Evolutionary conservation across 2,329 filamentous ascomycete genomes (phyloP).

Genomic region (Rutstroemia sp.): DNA sequence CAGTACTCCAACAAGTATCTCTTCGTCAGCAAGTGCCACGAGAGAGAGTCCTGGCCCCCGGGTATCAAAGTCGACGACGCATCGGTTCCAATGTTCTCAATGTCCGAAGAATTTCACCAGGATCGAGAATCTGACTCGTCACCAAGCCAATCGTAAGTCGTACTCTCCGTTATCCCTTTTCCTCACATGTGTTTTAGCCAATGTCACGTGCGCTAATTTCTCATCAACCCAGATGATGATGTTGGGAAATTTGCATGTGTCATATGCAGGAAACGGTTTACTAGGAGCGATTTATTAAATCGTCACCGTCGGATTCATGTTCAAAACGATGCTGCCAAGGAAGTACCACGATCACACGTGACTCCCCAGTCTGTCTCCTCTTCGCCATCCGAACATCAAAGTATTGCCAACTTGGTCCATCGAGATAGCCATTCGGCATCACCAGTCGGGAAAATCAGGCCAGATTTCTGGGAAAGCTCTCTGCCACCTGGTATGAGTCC

Average conservation of each 20-base stretch:
- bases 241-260: constrained; percentile 24
- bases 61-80: constrained; percentile 6
- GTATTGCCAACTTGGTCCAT: constrained; percentile 8
- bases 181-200: neutral
- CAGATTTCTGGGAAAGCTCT: neutral
- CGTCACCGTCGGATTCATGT: constrained; percentile 25
- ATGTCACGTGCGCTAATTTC: constrained; percentile 5
- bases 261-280: constrained; percentile 25
- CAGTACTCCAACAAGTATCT: neutral
- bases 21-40: neutral
- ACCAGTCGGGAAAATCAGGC: neutral
- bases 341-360: constrained; percentile 12
- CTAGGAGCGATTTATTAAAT: constrained; percentile 26
- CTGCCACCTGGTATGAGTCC: neutral
- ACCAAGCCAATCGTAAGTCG: constrained; percentile 27
- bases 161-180: neutral
- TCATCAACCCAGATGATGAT: constrained; percentile 20
- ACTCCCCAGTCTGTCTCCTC: constrained; percentile 8
- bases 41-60: neutral
- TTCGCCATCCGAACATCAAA: constrained; percentile 6
- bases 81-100: constrained; percentile 23
- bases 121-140: constrained; percentile 27
- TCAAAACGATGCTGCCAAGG: neutral
- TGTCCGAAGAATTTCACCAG: constrained; percentile 28
- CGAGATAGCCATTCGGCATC: constrained; percentile 8